Evolutionary conservation across 208 protist genomes (phyloP).

Genomic region (Trypanosoma brucei): DNA sequence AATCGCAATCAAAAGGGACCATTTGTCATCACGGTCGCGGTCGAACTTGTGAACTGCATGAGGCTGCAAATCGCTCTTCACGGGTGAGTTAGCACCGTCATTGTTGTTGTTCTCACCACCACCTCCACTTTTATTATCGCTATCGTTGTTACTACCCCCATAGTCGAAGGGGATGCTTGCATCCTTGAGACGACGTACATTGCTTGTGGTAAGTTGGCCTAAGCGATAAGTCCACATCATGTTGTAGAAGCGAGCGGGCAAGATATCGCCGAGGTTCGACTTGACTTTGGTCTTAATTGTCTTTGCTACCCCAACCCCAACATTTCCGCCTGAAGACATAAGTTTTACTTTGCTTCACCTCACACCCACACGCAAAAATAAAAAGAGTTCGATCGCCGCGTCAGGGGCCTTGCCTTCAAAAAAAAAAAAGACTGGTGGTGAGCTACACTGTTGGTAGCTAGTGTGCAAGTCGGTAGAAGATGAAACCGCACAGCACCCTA

Average conservation of each 20-base stretch:
- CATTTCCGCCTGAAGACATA: conserved; percentile 11
- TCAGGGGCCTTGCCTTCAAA: too few relatives aligned
- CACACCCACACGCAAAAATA: too few relatives aligned
- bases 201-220: conserved; percentile 81
- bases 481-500: too few relatives aligned
- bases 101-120: conserved; percentile 1
- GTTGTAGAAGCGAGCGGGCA: conserved; percentile 66
- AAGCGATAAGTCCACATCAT: conserved; percentile 75
- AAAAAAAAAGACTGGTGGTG: too few relatives aligned
- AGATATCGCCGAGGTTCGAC: conserved; percentile 64
- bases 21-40: conserved; percentile 64
- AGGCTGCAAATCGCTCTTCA: conserved; percentile 80
- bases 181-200: conserved; percentile 56
- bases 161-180: conserved; percentile 43
- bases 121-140: not conserved
- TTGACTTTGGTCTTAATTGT: conserved; percentile 69
- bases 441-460: too few relatives aligned
- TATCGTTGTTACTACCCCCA: conserved; percentile 11
- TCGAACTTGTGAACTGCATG: conserved; percentile 74
- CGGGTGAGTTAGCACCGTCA: conserved; percentile 28
- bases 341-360: not conserved
- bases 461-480: too few relatives aligned
- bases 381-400: too few relatives aligned
- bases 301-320: conserved; percentile 39
- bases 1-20: conserved; percentile 64